phyloP scores from a whole-genome alignment of 139 green algal genomes.

The Tetradesmus lagerheimii region DNA sequence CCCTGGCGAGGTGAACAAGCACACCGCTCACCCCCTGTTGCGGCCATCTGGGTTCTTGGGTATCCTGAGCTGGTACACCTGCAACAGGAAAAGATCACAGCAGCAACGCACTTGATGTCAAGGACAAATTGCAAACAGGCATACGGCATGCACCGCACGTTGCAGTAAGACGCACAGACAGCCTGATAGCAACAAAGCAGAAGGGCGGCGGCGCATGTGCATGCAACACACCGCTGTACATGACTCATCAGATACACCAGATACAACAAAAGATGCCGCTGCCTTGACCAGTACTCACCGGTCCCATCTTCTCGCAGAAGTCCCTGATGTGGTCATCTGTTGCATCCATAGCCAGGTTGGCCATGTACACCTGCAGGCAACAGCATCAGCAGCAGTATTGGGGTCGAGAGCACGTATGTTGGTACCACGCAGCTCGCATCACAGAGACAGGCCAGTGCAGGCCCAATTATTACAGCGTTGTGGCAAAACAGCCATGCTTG shows the following conservation, averaged over 20 bases:
- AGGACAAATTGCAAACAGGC: neutral
- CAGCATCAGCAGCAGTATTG: neutral
- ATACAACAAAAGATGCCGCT: too few relatives aligned
- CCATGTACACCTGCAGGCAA: conserved; percentile 79
- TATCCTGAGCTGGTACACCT: conserved; percentile 63
- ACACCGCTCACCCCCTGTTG: conserved; percentile 74
- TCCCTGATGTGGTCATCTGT: conserved; percentile 68
- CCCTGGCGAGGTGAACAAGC: neutral
- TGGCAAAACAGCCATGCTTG: neutral
- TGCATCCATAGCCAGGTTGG: conserved; percentile 71
- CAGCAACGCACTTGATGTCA: neutral
- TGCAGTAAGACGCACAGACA: too few relatives aligned
- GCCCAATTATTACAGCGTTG: too few relatives aligned
- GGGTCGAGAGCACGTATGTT: neutral
- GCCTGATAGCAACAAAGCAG: neutral
- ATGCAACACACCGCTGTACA: too few relatives aligned
- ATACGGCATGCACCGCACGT: neutral
- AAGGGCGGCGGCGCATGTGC: neutral
- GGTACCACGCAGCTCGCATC: neutral
- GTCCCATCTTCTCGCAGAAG: conserved; percentile 61
- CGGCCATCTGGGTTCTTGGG: conserved; percentile 73
- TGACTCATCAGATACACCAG: too few relatives aligned
- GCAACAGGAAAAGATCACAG: neutral
- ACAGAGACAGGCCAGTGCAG: neutral
- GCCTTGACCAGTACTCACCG: conserved; percentile 21